Base-by-base conservation (phyloP, 2,329 filamentous ascomycete genomes). In the Penicillium janthinellum region DNA sequence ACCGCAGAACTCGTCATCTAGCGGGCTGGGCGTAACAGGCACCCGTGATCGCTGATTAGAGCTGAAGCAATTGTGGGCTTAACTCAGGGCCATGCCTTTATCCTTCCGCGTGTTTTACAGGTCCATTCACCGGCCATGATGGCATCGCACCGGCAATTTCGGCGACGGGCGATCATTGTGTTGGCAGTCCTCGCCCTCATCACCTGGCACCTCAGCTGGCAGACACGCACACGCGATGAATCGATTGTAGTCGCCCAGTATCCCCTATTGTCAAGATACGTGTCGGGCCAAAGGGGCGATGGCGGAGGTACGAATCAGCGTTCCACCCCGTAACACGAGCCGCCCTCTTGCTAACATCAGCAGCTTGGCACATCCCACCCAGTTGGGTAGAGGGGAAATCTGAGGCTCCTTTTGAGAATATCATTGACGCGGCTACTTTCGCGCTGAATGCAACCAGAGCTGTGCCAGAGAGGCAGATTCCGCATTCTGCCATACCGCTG, bases 261-360 rank as follows among this genome's bases (percentile, higher is more conserved):
- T 22, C 47, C 51, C 14, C 38, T 53, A 11, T 38, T 53, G n/a
- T 41, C 38, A 31, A 53, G 20, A 53, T 53, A 53, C 22, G 25
- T 53, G 11, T 44, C 51, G 12, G 28, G 8, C 28, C 51, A 42
- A 25, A 44, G 51, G 28, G 51, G 51, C 25, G 12, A 41, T 17
- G 51, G 51, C 10, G 51, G 51, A 53, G 51, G 51, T 53, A 49
- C n/a, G 47, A 35, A 35, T 35, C 28, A 20, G 15, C 10, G 2
- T 35, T 35, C 11, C 31, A 49, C n/a, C 14, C 20, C n/a, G 31
- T 17, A 12, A 20, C n/a, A 35, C 28, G 25, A 49, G n/a, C 47
- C 47, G n/a, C 34, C 28, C 17, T 35, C 11, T 35, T 49, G 47
- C 47, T 53, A 41, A 39, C 51, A 41, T 41, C 25, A 12, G 15